Percentiles rank a stretch among this genome's conserved stretches.
phyloP scores from a whole-genome alignment of 805 yeast species.

The Candida mattraensis region DNA sequence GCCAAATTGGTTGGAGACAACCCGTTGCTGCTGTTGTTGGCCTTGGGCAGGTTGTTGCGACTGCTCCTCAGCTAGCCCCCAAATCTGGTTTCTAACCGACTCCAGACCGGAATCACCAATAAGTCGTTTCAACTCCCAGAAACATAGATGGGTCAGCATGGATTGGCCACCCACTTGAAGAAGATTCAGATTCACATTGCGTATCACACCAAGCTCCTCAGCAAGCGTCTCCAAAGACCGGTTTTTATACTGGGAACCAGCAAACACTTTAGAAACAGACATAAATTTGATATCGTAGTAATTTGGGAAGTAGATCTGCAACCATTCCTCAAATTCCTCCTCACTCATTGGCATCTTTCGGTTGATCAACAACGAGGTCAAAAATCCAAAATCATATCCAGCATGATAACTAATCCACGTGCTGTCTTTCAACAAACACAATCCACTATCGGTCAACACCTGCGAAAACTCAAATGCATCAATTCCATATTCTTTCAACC shows the following conservation, averaged over 20 bases:
- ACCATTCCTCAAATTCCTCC: constrained; percentile 72
- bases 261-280: constrained; percentile 28
- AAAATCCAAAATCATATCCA: constrained; percentile 93
- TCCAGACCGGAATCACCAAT: constrained; percentile 21
- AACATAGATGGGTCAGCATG: constrained; percentile 61
- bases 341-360: constrained; percentile 77
- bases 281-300: constrained; percentile 77
- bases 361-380: constrained; percentile 74
- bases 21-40: constrained; percentile 7
- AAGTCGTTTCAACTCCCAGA: constrained; percentile 50
- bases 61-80: constrained; percentile 31
- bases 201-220: constrained; percentile 68
- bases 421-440: constrained; percentile 66
- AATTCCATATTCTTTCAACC: constrained; percentile 76
- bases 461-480: constrained; percentile 81
- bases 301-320: constrained; percentile 73
- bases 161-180: constrained; percentile 64
- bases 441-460: constrained; percentile 79
- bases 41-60: constrained; percentile 1
- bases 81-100: constrained; percentile 28
- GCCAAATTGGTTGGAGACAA: constrained; percentile 8
- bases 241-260: constrained; percentile 26
- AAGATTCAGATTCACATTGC: constrained; percentile 48
- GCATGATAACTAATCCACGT: constrained; percentile 92
- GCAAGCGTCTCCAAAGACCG: constrained; percentile 60